Evolutionary conservation across 2,329 filamentous ascomycete species (phyloP).

Genomic region (Malbranchea zuffiana): DNA sequence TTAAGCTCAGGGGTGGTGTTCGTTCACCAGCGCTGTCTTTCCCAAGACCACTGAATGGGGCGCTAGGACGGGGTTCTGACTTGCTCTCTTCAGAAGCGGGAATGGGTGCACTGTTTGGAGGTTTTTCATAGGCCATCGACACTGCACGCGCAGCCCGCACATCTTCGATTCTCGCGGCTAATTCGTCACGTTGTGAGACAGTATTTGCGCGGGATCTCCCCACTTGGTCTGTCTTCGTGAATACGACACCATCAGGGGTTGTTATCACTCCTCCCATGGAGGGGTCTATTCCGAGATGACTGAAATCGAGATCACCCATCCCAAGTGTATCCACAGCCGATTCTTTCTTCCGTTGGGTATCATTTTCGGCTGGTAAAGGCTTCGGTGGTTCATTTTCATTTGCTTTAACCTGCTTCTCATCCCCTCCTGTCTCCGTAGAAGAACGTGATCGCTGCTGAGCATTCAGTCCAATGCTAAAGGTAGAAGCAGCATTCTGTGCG

Average conservation of each 20-base stretch:
- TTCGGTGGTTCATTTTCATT: slow-evolving; percentile 23
- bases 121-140: slow-evolving; percentile 47
- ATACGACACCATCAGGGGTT: slow-evolving; percentile 29
- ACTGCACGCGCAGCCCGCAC: slow-evolving; percentile 49
- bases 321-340: slow-evolving; percentile 81
- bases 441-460: slow-evolving; percentile 39
- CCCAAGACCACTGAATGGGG: slow-evolving; percentile 13
- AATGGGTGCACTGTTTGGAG: slow-evolving; percentile 26
- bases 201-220: slow-evolving; percentile 28
- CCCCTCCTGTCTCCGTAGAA: slow-evolving; percentile 23
- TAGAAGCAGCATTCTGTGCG: slow-evolving; percentile 82
- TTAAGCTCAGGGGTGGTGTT: slow-evolving; percentile 56
- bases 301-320: slow-evolving; percentile 76
- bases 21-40: slow-evolving; percentile 43
- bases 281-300: slow-evolving; percentile 64
- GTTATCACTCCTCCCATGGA: slow-evolving; percentile 26
- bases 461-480: slow-evolving; percentile 54
- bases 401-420: slow-evolving; percentile 20
- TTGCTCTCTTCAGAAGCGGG: slow-evolving; percentile 22
- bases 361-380: slow-evolving; percentile 28
- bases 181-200: slow-evolving; percentile 38
- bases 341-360: slow-evolving; percentile 47
- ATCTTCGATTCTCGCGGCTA: slow-evolving; percentile 48
- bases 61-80: slow-evolving; percentile 21
- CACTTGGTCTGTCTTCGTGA: slow-evolving; percentile 26